phyloP scores from a whole-genome alignment of 192 early-diverging fungal genomes.

The Coemansia reversa region DNA sequence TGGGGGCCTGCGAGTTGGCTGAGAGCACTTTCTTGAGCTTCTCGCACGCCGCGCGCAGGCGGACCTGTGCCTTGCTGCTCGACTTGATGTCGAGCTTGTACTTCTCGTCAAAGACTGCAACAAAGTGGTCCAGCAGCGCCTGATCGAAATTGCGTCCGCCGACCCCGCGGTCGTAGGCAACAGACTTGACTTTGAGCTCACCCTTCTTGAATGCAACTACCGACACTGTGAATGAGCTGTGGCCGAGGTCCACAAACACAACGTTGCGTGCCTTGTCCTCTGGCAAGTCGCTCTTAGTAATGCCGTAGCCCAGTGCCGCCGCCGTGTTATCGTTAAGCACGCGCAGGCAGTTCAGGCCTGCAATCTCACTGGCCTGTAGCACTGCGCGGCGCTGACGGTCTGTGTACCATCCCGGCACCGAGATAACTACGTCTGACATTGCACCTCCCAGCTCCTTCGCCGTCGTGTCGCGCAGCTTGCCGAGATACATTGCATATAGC shows the following conservation, averaged over 20 bases:
- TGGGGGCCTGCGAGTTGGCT: constrained; percentile 84
- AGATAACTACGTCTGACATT: constrained; percentile 91
- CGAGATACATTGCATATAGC: constrained; percentile 91
- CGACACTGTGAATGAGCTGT: constrained; percentile 79
- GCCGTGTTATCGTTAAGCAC: constrained; percentile 94
- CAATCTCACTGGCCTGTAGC: constrained; percentile 82
- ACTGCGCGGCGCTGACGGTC: constrained; percentile 89
- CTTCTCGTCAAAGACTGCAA: constrained; percentile 87
- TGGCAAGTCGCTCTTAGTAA: constrained; percentile 96
- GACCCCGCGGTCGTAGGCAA: constrained; percentile 90
- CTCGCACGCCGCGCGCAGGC: constrained; percentile 85
- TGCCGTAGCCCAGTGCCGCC: constrained; percentile 94
- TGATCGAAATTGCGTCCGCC: constrained; percentile 97
- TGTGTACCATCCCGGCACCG: constrained; percentile 92
- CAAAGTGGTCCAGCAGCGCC: constrained; percentile 82
- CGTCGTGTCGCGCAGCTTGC: constrained; percentile 89
- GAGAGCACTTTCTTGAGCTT: constrained; percentile 96
- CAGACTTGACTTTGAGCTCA: constrained; percentile 87
- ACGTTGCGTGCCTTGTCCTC: constrained; percentile 90
- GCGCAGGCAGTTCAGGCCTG: constrained; percentile 86
- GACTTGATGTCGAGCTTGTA: constrained; percentile 91
- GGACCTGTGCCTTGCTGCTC: constrained; percentile 88
- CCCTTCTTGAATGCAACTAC: constrained; percentile 95
- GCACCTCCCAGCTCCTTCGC: constrained; percentile 76
- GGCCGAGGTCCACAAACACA: constrained; percentile 91